Evolutionary conservation across 2,329 filamentous ascomycete genomes (phyloP).

Genomic region (Byssothecium circinans): DNA sequence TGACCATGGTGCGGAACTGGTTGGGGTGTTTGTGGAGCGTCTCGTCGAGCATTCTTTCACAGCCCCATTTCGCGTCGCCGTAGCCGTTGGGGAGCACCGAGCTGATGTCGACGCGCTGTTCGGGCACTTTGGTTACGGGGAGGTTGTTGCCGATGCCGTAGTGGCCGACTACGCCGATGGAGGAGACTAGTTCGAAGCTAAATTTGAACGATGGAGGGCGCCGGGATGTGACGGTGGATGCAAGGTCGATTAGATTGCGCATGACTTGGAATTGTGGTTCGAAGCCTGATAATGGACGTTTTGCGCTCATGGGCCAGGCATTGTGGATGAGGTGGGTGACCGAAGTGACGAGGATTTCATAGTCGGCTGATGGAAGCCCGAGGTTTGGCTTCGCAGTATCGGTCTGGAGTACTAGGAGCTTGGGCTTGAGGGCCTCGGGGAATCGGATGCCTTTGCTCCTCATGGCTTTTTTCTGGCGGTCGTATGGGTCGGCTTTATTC

Average conservation of each 20-base stretch:
- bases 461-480: conserved; percentile 43
- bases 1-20: conserved; percentile 48
- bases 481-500: conserved; percentile 24
- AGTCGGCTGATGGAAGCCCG: conserved; percentile 48
- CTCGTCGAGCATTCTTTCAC: conserved; percentile 54
- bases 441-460: conserved; percentile 10
- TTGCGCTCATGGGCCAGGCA: conserved; percentile 60
- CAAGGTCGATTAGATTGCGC: conserved; percentile 54
- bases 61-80: conserved; percentile 56
- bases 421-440: conserved; percentile 22
- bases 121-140: conserved; percentile 41
- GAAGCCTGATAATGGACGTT: conserved; percentile 53
- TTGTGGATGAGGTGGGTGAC: conserved; percentile 59
- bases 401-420: conserved; percentile 52
- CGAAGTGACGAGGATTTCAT: conserved; percentile 39
- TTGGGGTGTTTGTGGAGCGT: conserved; percentile 50
- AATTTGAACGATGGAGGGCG: conserved; percentile 18
- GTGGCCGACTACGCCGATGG: conserved; percentile 45
- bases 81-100: conserved; percentile 53
- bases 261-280: conserved; percentile 55
- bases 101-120: conserved; percentile 46
- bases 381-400: conserved; percentile 54
- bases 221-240: conserved; percentile 27
- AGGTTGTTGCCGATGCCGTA: conserved; percentile 26
- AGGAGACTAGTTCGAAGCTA: conserved; percentile 48